Conservation (phyloP, 192 early-diverging fungal species). For the Backusella circina region DNA sequence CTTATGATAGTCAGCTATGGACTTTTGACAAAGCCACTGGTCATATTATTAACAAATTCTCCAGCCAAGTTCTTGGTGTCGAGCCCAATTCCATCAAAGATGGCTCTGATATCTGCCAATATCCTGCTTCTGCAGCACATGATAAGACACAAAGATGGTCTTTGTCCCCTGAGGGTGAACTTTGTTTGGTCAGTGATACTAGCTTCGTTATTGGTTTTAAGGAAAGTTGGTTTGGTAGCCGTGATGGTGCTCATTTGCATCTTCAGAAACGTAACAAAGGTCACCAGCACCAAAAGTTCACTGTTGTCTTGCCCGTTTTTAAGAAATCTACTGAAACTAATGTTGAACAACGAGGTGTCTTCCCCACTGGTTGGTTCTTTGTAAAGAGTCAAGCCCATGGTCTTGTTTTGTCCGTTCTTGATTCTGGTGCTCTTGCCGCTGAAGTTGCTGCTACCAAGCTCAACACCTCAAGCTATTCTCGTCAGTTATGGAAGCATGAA, state of each 20-base stretch:
- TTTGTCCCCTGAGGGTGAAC: slow-evolving; percentile 3
- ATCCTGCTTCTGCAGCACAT: not conserved
- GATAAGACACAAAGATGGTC: slow-evolving; percentile 15
- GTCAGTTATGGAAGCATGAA: slow-evolving; percentile 36
- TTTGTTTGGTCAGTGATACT: slow-evolving; percentile 5
- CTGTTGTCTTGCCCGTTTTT: slow-evolving; percentile 28
- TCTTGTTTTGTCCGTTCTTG: slow-evolving; percentile 26
- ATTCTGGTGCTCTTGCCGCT: slow-evolving; percentile 27
- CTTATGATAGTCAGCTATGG: slow-evolving; percentile 31
- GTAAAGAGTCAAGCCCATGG: slow-evolving; percentile 30
- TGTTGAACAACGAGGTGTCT: slow-evolving; percentile 6
- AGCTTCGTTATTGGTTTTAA: slow-evolving; percentile 22
- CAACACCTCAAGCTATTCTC: slow-evolving; percentile 18
- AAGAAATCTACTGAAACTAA: slow-evolving; percentile 8
- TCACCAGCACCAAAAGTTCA: slow-evolving; percentile 13
- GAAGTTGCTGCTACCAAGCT: slow-evolving; percentile 23
- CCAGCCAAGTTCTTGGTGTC: slow-evolving; percentile 14
- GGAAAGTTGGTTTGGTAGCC: slow-evolving; percentile 27
- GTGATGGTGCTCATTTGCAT: slow-evolving; percentile 27
- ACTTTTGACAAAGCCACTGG: slow-evolving; percentile 9
- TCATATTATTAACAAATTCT: slow-evolving; percentile 18
- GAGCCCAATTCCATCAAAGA: slow-evolving; percentile 13
- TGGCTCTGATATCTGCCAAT: slow-evolving; percentile 18
- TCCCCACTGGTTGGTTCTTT: slow-evolving; percentile 39
- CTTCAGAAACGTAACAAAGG: slow-evolving; percentile 14